phyloP scores from a whole-genome alignment of 768 basidiomycete genomes.

The Cystoderma amianthinum region DNA sequence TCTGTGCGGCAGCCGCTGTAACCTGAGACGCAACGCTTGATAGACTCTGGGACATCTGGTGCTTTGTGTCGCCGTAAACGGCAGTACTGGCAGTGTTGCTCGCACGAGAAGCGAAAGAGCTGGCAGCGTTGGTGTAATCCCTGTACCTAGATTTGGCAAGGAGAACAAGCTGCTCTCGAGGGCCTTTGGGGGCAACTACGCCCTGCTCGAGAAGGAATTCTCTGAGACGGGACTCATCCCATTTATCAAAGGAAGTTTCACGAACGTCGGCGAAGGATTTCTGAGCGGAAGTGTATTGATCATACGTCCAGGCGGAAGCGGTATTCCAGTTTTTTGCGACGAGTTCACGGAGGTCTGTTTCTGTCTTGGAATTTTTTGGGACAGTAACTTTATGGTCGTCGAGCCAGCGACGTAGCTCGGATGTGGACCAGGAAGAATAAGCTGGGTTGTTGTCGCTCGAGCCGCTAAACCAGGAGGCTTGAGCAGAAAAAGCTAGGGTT shows the following conservation, averaged over 20 bases:
- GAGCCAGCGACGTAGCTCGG: slow-evolving; percentile 65
- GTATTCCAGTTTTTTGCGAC: slow-evolving; percentile 61
- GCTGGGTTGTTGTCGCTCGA: slow-evolving; percentile 24
- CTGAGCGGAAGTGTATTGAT: slow-evolving; percentile 61
- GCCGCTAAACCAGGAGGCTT: slow-evolving; percentile 48
- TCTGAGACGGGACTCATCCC: slow-evolving; percentile 81
- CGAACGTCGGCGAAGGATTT: slow-evolving; percentile 51
- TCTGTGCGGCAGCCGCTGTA: slow-evolving; percentile 29
- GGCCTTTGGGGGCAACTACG: slow-evolving; percentile 73
- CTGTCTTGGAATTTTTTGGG: slow-evolving; percentile 35
- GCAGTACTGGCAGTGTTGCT: slow-evolving; percentile 42
- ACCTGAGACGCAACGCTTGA: slow-evolving; percentile 23
- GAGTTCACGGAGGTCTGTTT: slow-evolving; percentile 32
- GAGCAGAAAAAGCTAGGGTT: slow-evolving; percentile 22
- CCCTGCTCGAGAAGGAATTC: slow-evolving; percentile 85
- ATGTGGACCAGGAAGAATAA: slow-evolving; percentile 52
- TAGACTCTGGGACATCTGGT: slow-evolving; percentile 30
- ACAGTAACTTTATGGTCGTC: slow-evolving; percentile 54
- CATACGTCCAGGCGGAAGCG: slow-evolving; percentile 48
- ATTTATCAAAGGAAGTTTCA: slow-evolving; percentile 63
- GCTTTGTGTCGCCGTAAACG: slow-evolving; percentile 35
- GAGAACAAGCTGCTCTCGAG: slow-evolving; percentile 71
- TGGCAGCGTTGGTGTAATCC: slow-evolving; percentile 53
- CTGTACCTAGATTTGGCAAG: slow-evolving; percentile 69
- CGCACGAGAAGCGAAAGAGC: slow-evolving; percentile 43